Evolutionary conservation across 371 early-diverging fungal species (phyloP).

Genomic region (Mucor piriformis): DNA sequence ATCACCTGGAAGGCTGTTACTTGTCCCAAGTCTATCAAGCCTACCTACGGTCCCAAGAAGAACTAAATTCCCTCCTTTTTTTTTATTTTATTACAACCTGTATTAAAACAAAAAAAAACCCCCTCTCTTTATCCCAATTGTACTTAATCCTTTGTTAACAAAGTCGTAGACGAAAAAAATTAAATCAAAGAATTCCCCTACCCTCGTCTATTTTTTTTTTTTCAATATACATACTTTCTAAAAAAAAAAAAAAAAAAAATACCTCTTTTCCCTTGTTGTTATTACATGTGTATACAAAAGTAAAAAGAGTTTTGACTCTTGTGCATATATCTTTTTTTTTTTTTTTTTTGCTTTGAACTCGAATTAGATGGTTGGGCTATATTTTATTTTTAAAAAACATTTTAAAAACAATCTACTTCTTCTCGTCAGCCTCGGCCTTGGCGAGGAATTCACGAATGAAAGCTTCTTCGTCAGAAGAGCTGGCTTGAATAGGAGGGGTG

Average conservation of each 20-base stretch:
- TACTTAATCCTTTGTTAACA: neutral
- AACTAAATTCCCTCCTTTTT: conserved; percentile 4
- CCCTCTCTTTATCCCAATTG: neutral
- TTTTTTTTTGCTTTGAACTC: neutral
- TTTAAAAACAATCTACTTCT: conserved; percentile 29
- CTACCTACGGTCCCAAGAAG: conserved; percentile 30
- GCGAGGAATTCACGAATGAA: conserved; percentile 73
- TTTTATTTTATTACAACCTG: neutral
- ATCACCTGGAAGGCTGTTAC: conserved; percentile 46
- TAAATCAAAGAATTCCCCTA: neutral
- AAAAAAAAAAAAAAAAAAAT: neutral
- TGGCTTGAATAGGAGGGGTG: conserved; percentile 70
- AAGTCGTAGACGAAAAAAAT: conserved; percentile 5
- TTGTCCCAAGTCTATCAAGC: conserved; percentile 25
- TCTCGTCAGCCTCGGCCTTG: conserved; percentile 64
- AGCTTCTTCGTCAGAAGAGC: conserved; percentile 66
- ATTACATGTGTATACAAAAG: no score
- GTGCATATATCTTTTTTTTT: neutral
- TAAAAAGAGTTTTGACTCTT: no score
- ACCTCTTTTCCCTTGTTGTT: no score
- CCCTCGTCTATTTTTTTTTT: neutral
- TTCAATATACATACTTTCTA: neutral
- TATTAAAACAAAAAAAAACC: neutral
- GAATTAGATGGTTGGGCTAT: neutral
- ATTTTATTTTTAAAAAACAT: neutral